Percentiles rank a stretch among this genome's conserved stretches.
These are phyloP conservation scores for Russula sp. DNA, from an alignment of 768 basidiomycete genomes.

Conservation along the genomic window DNA sequence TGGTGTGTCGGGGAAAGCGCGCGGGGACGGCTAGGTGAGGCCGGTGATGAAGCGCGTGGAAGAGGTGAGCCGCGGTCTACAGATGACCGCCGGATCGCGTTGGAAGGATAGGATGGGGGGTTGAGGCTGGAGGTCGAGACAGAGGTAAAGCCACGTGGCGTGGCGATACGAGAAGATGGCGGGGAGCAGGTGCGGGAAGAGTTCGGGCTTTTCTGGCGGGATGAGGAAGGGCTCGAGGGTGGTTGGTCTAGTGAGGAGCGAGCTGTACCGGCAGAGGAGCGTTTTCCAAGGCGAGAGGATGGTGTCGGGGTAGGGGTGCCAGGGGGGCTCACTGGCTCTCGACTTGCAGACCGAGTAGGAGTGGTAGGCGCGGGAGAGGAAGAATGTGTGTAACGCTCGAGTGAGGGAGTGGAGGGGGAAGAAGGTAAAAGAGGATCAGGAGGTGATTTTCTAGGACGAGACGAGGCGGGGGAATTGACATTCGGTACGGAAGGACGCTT, in stretches of 20 bases:
- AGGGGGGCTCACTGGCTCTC: slow-evolving; percentile 41
- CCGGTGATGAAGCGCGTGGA: slow-evolving; percentile 23
- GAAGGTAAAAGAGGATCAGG: slow-evolving; percentile 25
- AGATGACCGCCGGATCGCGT: slow-evolving; percentile 29
- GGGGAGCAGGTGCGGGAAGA: slow-evolving; percentile 28
- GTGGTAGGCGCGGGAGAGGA: slow-evolving; percentile 12
- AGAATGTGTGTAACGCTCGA: not conserved
- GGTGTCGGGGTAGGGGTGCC: slow-evolving; percentile 44
- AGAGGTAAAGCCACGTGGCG: slow-evolving; percentile 41
- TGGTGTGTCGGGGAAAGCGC: slow-evolving; percentile 9
- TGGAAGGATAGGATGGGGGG: slow-evolving; percentile 29
- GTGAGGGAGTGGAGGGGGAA: slow-evolving; percentile 20
- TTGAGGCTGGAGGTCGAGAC: slow-evolving; percentile 45
- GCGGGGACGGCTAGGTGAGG: slow-evolving; percentile 8
- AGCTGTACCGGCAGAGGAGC: slow-evolving; percentile 34
- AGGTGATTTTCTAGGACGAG: slow-evolving; percentile 27
- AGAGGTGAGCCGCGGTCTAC: slow-evolving; percentile 32
- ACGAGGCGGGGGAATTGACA: slow-evolving; percentile 23
- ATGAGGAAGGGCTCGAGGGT: not conserved
- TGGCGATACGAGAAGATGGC: slow-evolving; percentile 34
- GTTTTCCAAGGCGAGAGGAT: slow-evolving; percentile 35
- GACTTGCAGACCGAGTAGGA: slow-evolving; percentile 9
- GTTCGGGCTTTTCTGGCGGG: slow-evolving; percentile 31
- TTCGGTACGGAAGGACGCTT: slow-evolving; percentile 9
- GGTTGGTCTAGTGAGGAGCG: slow-evolving; percentile 38